Evolutionary conservation across 371 early-diverging fungal genomes (phyloP), one percentile per base, ranked within the genome.

Genomic region (Mucor indicus): DNA sequence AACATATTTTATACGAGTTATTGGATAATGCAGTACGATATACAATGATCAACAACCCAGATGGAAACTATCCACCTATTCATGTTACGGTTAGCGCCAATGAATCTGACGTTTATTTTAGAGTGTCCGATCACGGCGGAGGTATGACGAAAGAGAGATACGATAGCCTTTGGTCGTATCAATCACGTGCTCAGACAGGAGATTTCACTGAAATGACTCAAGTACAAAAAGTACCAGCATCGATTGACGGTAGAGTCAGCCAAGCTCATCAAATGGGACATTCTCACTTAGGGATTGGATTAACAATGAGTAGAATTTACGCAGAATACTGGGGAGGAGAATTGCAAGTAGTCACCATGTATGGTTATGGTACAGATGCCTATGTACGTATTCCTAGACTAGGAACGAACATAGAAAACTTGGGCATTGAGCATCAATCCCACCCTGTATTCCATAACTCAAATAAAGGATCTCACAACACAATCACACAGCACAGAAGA

Each of bases 1-100:
- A 95, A 64, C 93, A 94, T 61, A 89, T 96, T 32, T 48, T 97
- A n/a, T 93, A 88, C 51, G 98, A 96, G 70, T 68, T 97, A 44
- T 57, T 97, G 47, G 89, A 89, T 57, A 97, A 97, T 70, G 81
- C 91, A 20, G 89, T 93, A 66, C 71, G 84, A 38, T 79, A 69
- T 27, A 78, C 81, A 15, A 72, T 81, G 58, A 42, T 40, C 1
- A 57, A 57, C 13, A 49, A 62, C 38, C 58, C 50, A 7, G 42
- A 55, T 20, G 77, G 62, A 27, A 38, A 47, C 15, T 64, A 66
- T 46, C 82, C 84, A 29, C 89, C 93, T 1, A 88, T 95, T 40
- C 72, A 77, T 38, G 85, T 94, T 20, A 95, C 96, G 1, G 80
- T 95, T 24, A 89, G 91, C 54, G 79, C 77, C 23, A 83, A 83